Base-by-base conservation (phyloP, 2,329 filamentous ascomycete species). In the Claviceps sp. region DNA sequence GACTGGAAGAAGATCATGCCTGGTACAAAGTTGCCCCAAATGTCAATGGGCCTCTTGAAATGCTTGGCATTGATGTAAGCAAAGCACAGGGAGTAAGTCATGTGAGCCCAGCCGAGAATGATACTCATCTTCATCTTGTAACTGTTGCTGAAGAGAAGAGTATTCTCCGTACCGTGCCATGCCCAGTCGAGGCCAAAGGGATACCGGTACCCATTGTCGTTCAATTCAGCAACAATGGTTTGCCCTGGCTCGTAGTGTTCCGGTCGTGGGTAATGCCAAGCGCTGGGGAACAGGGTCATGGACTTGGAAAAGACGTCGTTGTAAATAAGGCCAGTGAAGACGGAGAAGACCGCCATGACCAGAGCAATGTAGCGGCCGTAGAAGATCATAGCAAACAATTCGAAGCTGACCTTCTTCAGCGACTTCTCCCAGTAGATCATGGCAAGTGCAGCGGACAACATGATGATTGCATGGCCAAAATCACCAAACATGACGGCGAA, bases 111-210 rank as follows among this genome's bases (percentile, higher is more conserved):
- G 67, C 94, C 93, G 58, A 98, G 79, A 59, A 98, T 81, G 65
- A 98, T 96, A 74, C 88, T 94, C 72, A 98, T 86, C 77, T 98
- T 98, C 93, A 98, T 98, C 83, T 98, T 98, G 79, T 93, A 94
- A 70, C 87, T 94, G 84, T 98, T 98, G 67, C 82, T 86, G 73
- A 98, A 98, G 48, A 98, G 79, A 20, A 98, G 77, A 55, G 94
- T 86, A 63, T 98, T 98, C 62, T 97, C 91, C 13, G 89, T 86
- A 55, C 86, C 89, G 67, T 98, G 94, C 93, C 93, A 98, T 63
- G 85, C 86, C 83, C 85, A 95, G 65, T 98, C 93, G 55, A 98
- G 72, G 59, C 93, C 93, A 64, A 98, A 95, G 16, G 94, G 91
- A 67, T 96, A 98, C 50, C 89, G 85, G 70, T 96, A 90, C 54